Base-by-base conservation (phyloP, 352 stramenopile genomes). In the Elongisporangium senticosum region DNA sequence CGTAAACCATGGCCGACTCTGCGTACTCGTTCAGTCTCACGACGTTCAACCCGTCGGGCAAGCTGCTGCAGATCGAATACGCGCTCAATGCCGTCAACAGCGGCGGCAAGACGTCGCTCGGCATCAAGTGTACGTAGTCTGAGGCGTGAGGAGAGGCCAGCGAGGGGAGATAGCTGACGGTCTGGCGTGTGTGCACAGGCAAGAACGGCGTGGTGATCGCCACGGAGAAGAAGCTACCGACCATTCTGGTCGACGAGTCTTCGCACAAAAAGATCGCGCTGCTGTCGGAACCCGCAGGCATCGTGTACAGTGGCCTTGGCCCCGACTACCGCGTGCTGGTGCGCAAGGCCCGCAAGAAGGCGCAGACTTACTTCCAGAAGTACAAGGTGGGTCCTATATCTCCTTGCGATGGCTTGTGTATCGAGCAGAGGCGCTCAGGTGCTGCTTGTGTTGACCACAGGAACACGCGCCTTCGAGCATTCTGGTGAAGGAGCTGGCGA, bases 1-100 rank as follows among this genome's bases (percentile, higher is more conserved):
- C 23, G 33, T 59, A 55, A 49, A 86, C 52, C 37, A 98, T 98
- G 95, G 94, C 89, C 62, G 95, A 98, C 81, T 98, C 95, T 57
- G 93, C 93, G 55, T 99, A 99, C 73, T 99, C 93, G 64, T 99
- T 99, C 83, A 99, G 95, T 73, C 83, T 99, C 56, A 99, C 98
- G 65, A 99, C 97, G 59, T 99, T 99, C 83, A 99, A 96, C 72
- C 89, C 96, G 61, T 99, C 95, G 37, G 98, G 98, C 51, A 99
- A 99, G 83, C 86, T 99, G 51, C 86, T 99, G 51, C 97, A 99
- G 84, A 99, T 99, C 67, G 97, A 99, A 77, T 99, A 99, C 67
- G 98, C 98, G 24, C 83, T 99, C 2, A 99, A 98, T 63, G 97
- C 97, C 7, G 97, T 99, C n/a, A 93, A 97, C 68, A 90, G 89